Percentiles rank a stretch among this genome's conserved stretches.
These are phyloP conservation scores for Ganoderma sp. DNA, from an alignment of 1,284 basidiomycete genomes.

Conservation along the genomic window DNA sequence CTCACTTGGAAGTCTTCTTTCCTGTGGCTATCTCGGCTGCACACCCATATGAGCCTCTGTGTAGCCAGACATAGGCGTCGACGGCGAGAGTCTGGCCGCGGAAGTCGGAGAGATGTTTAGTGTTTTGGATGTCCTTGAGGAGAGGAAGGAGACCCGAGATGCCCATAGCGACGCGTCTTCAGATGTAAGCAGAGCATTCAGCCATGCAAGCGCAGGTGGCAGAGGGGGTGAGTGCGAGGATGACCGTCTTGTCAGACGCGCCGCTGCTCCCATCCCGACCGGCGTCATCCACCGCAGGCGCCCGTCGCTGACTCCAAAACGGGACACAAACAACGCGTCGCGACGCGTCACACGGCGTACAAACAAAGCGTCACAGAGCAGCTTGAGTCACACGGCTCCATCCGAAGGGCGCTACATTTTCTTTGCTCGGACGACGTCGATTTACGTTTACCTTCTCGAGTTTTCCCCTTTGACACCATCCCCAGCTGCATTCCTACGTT, in stretches of 20 bases:
- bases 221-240: slow-evolving; percentile 8
- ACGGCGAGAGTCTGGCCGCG: slow-evolving; percentile 82
- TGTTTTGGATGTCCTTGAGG: slow-evolving; percentile 88
- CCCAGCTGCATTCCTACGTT: too few relatives aligned
- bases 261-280: slow-evolving; percentile 5
- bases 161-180: slow-evolving; percentile 65
- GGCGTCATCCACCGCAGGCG: neutral
- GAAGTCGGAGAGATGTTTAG: slow-evolving; percentile 81
- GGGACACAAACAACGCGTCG: slow-evolving; percentile 31
- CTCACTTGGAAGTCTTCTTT: slow-evolving; percentile 81
- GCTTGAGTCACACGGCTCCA: neutral
- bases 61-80: slow-evolving; percentile 98
- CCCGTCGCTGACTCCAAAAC: slow-evolving; percentile 19
- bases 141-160: slow-evolving; percentile 93
- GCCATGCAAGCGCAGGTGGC: neutral
- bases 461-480: neutral
- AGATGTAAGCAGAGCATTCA: neutral
- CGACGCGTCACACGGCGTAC: slow-evolving; percentile 26
- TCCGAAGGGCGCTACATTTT: neutral
- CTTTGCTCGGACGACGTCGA: neutral
- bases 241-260: slow-evolving; percentile 12
- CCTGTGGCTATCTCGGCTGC: slow-evolving; percentile 91
- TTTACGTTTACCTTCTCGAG: too few relatives aligned
- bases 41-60: slow-evolving; percentile 91
- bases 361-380: slow-evolving; percentile 24